Evolutionary conservation across 1,284 basidiomycete species (phyloP), one percentile per base, ranked within the genome.

Genomic region (Apiotrichum montevideense): DNA sequence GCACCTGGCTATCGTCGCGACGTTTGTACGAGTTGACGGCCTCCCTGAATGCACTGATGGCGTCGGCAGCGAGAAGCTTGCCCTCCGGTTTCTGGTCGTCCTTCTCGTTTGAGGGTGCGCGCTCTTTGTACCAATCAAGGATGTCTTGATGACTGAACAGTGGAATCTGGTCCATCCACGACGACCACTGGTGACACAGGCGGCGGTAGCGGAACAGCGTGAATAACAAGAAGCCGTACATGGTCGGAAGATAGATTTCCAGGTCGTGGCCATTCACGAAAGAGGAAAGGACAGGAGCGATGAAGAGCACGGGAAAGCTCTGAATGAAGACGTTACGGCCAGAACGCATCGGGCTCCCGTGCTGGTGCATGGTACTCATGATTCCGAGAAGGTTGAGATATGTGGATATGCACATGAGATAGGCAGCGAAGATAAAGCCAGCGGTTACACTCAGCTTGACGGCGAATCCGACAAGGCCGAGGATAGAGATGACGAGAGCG

Each of bases 361-460:
- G 57, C 50, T 58, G 54, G 49, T 58, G 53, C 53, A 55, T 55
- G 7, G 49, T 58, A 52, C 53, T 55, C 57, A 58, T 51, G 40
- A 55, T 50, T 11, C 57, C 57, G 45, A 58, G 57, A 3, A 55
- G 33, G 35, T 55, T 58, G 46, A 58, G 52, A 33, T 58, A 58
- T 21, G 57, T 58, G 5, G 57, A 58, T 11, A 55, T 37, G 41
- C 49, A 39, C 35, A 55, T 45, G 32, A 58, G 44, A 34, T 58
- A 58, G 15, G 51, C 53, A 11, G 47, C 49, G 33, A 58, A 58
- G 35, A 58, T 47, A 7, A 58, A 55, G 15, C 53, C 57, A 0
- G 53, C 45, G 5, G 39, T 46, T 4, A 52, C 46, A 1, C 48
- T 46, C 4, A 48, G 21, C 9, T 11, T 34, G 11, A 52, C 15